Evolutionary conservation across 495 filamentous ascomycete species (phyloP).

Genomic region (Penicillium psychrofluorescens): DNA sequence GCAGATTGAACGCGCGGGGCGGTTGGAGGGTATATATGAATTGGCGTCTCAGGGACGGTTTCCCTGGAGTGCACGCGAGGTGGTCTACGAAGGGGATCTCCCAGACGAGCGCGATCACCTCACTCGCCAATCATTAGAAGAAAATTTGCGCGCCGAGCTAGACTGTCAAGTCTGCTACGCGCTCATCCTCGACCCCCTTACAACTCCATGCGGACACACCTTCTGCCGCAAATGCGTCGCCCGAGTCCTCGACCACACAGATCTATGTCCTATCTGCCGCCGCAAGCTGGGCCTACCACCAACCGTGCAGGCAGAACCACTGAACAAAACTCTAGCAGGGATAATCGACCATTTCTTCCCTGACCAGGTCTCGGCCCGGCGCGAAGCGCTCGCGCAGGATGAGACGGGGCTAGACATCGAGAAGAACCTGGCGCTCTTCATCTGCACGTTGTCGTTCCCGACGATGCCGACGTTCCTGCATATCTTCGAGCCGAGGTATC

Average conservation of each 20-base stretch:
- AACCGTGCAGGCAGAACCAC: slow-evolving; percentile 42
- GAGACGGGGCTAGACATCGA: slow-evolving; percentile 41
- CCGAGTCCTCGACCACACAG: slow-evolving; percentile 65
- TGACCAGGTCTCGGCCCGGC: slow-evolving; percentile 51
- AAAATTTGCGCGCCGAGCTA: slow-evolving; percentile 57
- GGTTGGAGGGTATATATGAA: slow-evolving; percentile 25
- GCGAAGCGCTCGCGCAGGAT: slow-evolving; percentile 45
- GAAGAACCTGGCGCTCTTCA: slow-evolving; percentile 64
- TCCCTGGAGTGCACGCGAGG: slow-evolving; percentile 34
- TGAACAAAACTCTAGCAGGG: slow-evolving; percentile 54
- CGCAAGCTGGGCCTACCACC: slow-evolving; percentile 55
- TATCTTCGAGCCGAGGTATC: slow-evolving; percentile 87
- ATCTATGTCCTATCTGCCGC: slow-evolving; percentile 74
- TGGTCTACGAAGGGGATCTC: slow-evolving; percentile 37
- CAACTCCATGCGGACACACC: slow-evolving; percentile 81
- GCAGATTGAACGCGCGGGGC: not conserved
- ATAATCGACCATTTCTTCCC: slow-evolving; percentile 61
- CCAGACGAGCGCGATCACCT: slow-evolving; percentile 38
- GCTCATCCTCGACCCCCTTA: slow-evolving; percentile 71
- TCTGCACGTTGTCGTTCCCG: slow-evolving; percentile 76
- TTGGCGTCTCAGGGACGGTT: slow-evolving; percentile 24
- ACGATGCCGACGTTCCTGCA: slow-evolving; percentile 78
- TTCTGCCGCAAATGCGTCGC: slow-evolving; percentile 77
- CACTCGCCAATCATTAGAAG: slow-evolving; percentile 50
- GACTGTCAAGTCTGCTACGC: slow-evolving; percentile 86